Conservation (phyloP, 2,329 filamentous ascomycete species). For the Ophiostoma ips region DNA sequence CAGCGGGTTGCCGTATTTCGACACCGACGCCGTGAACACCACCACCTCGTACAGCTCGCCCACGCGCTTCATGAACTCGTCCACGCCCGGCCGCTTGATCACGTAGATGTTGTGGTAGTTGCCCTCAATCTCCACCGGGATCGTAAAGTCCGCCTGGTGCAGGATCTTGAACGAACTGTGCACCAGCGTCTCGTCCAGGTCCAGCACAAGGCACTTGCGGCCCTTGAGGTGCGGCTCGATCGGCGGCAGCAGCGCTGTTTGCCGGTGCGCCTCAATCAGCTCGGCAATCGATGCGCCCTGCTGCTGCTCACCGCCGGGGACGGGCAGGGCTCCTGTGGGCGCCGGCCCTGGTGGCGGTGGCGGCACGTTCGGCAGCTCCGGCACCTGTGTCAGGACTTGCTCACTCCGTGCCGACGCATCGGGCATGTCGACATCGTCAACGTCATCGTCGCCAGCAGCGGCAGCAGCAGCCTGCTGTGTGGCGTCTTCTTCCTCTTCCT, state of each 20-base stretch:
- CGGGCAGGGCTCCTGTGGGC: slow-evolving; percentile 19
- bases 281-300: slow-evolving; percentile 22
- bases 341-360: slow-evolving; percentile 33
- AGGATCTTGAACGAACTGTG: slow-evolving; percentile 99
- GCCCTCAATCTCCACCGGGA: slow-evolving; percentile 96
- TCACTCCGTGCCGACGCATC: slow-evolving; percentile 34
- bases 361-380: slow-evolving; percentile 22
- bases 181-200: slow-evolving; percentile 91
- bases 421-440: slow-evolving; percentile 48
- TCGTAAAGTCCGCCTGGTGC: slow-evolving; percentile 96
- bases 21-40: slow-evolving; percentile 95
- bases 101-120: slow-evolving; percentile 99
- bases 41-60: slow-evolving; percentile 97
- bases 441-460: background rate
- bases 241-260: slow-evolving; percentile 68
- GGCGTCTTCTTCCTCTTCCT: slow-evolving; percentile 23
- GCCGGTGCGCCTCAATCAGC: slow-evolving; percentile 21
- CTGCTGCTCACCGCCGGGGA: slow-evolving; percentile 17
- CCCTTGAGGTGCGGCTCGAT: slow-evolving; percentile 67
- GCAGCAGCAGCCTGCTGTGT: no score
- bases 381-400: slow-evolving; percentile 24
- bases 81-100: slow-evolving; percentile 96
- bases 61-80: slow-evolving; percentile 97
- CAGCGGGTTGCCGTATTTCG: slow-evolving; percentile 96
- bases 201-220: slow-evolving; percentile 86